A percentile compares a stretch with the other conserved stretches of the same genome.
Conservation (phyloP, 2,329 filamentous ascomycete genomes). For the Ophiosphaerella narmari region DNA sequence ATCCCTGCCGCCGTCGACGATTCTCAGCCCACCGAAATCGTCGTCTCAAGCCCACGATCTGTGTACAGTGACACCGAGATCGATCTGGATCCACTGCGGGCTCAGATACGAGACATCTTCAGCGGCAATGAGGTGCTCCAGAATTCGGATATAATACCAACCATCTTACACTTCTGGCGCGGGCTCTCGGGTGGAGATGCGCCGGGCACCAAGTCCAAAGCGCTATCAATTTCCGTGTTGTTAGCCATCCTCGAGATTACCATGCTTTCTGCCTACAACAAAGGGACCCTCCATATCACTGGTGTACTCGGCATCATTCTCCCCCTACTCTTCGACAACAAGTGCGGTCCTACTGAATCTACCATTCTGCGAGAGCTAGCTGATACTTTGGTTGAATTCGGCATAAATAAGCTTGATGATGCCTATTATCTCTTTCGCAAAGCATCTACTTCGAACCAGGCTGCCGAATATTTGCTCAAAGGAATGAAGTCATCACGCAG, state of each 20-base stretch:
- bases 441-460: slow-evolving; percentile 56
- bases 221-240: slow-evolving; percentile 43
- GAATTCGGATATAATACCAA: slow-evolving; percentile 47
- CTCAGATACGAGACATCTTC: slow-evolving; percentile 41
- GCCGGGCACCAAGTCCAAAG: slow-evolving; percentile 39
- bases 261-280: slow-evolving; percentile 44
- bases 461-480: slow-evolving; percentile 72
- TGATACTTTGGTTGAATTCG: slow-evolving; percentile 71
- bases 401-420: slow-evolving; percentile 80
- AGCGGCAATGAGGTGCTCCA: slow-evolving; percentile 48
- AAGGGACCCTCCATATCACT: slow-evolving; percentile 44
- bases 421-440: slow-evolving; percentile 74
- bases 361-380: slow-evolving; percentile 67
- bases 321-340: slow-evolving; percentile 42
- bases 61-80: slow-evolving; percentile 31
- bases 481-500: slow-evolving; percentile 75
- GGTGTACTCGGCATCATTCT: slow-evolving; percentile 42
- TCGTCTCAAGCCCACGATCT: slow-evolving; percentile 33
- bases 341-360: slow-evolving; percentile 34
- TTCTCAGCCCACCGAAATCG: slow-evolving; percentile 21
- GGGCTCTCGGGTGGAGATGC: slow-evolving; percentile 38
- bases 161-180: slow-evolving; percentile 46
- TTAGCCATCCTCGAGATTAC: slow-evolving; percentile 43
- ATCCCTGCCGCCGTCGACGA: slow-evolving; percentile 5
- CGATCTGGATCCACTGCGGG: slow-evolving; percentile 34